Conservation (phyloP, 352 stramenopile species). For the Globisporangium radiosum region DNA sequence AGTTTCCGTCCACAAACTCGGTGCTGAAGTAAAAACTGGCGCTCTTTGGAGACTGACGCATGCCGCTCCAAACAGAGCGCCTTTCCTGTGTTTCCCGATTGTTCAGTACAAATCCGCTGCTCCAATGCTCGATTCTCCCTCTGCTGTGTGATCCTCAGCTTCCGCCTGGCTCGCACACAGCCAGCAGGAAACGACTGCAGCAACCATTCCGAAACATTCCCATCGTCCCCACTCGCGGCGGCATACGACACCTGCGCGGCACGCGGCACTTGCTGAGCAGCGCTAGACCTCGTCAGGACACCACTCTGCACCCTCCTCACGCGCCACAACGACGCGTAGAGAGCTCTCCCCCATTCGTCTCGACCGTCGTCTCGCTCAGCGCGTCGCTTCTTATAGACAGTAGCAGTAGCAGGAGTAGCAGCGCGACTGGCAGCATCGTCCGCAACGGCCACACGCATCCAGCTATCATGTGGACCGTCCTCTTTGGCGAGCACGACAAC, state of each 20-base stretch:
- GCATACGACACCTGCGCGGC: neutral
- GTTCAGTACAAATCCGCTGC: neutral
- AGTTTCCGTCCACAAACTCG: too few species aligned
- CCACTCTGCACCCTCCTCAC: too few species aligned
- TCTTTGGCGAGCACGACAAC: slow-evolving; percentile 48
- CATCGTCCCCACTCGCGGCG: neutral
- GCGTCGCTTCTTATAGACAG: too few species aligned
- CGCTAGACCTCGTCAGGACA: neutral
- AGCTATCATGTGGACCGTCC: slow-evolving; percentile 45
- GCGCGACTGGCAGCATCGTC: too few species aligned
- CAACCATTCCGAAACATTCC: neutral
- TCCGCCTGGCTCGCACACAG: too few species aligned
- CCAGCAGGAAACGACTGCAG: neutral
- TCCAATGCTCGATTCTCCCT: neutral
- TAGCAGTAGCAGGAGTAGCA: neutral
- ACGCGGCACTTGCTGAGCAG: neutral
- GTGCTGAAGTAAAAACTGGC: too few species aligned
- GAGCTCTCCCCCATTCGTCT: too few species aligned
- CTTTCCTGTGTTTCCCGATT: neutral
- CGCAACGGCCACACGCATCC: too few species aligned
- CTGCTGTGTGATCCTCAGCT: neutral
- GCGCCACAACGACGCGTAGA: too few species aligned
- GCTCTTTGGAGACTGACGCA: neutral
- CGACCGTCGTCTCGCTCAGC: too few species aligned
- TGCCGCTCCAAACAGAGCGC: neutral